phyloP scores from a whole-genome alignment of 768 basidiomycete genomes.

The Gyrodon lividus region DNA sequence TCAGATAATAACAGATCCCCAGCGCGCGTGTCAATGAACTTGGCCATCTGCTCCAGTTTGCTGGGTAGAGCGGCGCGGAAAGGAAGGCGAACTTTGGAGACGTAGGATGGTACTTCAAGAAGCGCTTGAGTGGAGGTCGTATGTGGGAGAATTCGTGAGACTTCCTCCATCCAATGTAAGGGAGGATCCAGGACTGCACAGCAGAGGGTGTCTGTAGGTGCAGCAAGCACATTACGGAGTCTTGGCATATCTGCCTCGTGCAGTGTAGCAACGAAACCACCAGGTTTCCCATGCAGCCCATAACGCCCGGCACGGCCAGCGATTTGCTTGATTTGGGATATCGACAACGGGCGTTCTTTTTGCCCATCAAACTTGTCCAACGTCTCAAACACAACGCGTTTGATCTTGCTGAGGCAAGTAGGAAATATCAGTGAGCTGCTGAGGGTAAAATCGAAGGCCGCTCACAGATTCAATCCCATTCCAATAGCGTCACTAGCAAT shows the following conservation, averaged over 20 bases:
- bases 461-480: constrained; percentile 96
- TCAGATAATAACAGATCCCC: constrained; percentile 43
- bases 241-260: constrained; percentile 56
- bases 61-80: constrained; percentile 38
- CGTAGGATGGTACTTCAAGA: constrained; percentile 48
- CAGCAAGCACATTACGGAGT: constrained; percentile 53
- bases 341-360: constrained; percentile 46
- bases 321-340: constrained; percentile 89
- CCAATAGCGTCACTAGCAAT: constrained; percentile 95
- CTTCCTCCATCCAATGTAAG: constrained; percentile 19
- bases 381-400: constrained; percentile 75
- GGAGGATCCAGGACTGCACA: constrained; percentile 48
- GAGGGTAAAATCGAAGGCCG: constrained; percentile 1
- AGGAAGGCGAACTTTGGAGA: constrained; percentile 42
- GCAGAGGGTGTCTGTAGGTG: constrained; percentile 48
- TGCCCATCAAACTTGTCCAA: constrained; percentile 66
- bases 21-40: constrained; percentile 43
- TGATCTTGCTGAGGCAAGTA: constrained; percentile 70
- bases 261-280: constrained; percentile 78
- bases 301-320: constrained; percentile 92
- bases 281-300: constrained; percentile 56
- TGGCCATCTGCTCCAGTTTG: constrained; percentile 31
- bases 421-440: background rate
- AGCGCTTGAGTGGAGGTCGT: constrained; percentile 41
- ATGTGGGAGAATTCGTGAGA: constrained; percentile 44